Conservation (phyloP, 345 rosid genomes). For the Eucalyptus marginata region DNA sequence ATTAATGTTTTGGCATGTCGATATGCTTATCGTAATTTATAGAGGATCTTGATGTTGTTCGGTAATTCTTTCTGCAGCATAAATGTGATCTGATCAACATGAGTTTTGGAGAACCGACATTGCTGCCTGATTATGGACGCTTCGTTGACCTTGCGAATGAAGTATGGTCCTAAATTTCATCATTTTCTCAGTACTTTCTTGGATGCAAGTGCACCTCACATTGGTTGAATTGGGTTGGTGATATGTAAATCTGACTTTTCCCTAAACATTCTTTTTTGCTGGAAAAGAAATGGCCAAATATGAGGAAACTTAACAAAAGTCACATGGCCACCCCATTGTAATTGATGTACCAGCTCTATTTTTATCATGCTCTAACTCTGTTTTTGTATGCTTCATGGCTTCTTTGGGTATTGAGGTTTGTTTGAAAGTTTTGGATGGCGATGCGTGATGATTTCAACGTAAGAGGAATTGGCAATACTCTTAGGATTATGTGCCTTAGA, state of each 20-base stretch:
- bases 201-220: not conserved
- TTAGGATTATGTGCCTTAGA: not conserved
- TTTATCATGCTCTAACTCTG: not conserved
- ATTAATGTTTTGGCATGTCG: not conserved
- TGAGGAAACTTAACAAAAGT: not conserved
- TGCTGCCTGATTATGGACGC: slow-evolving; percentile 95
- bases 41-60: not conserved
- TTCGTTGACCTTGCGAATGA: slow-evolving; percentile 94
- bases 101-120: slow-evolving; percentile 88
- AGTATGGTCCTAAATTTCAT: slow-evolving; percentile 22
- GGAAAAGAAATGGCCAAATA: not conserved
- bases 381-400: not conserved
- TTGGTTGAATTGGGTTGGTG: not conserved
- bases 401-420: not conserved
- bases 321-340: not conserved
- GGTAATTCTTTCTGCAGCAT: slow-evolving; percentile 40
- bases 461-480: not conserved
- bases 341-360: not conserved
- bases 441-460: not conserved
- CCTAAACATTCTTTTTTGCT: not conserved
- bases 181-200: not conserved
- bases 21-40: not conserved
- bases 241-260: not conserved
- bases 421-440: not conserved
- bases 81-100: slow-evolving; percentile 97